These are phyloP conservation scores for Henningerozyma blattae DNA, from an alignment of 805 yeast genomes.

Conservation along the genomic window DNA sequence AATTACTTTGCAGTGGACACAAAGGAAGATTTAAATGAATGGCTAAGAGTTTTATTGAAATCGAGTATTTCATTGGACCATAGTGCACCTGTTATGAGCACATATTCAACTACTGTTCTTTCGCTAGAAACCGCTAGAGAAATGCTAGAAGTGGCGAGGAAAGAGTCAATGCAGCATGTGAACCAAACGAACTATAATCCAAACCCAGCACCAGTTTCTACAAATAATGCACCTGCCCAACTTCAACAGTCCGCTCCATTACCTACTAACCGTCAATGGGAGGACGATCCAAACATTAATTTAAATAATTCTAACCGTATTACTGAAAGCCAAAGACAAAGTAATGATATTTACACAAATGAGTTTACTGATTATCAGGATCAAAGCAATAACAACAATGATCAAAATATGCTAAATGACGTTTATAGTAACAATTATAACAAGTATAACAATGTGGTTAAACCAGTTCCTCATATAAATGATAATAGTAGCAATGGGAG, in stretches of 20 bases:
- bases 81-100: conserved; percentile 76
- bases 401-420: not conserved
- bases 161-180: conserved; percentile 29
- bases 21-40: conserved; percentile 76
- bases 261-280: too few species aligned
- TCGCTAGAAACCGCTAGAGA: conserved; percentile 78
- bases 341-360: too few species aligned
- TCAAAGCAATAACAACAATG: too few species aligned
- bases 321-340: not conserved
- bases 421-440: too few species aligned
- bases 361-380: not conserved
- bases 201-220: too few species aligned
- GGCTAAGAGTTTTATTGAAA: conserved; percentile 90
- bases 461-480: not conserved
- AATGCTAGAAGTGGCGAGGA: conserved; percentile 68
- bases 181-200: too few species aligned
- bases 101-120: conserved; percentile 88
- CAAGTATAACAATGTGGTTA: not conserved
- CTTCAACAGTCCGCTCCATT: too few species aligned
- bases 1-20: conserved; percentile 94
- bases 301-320: not conserved
- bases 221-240: too few species aligned
- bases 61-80: conserved; percentile 95
- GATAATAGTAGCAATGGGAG: not conserved
- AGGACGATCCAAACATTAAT: not conserved